Base-by-base conservation (phyloP, 169 alveolate species). In the Eimeria praecox region DNA sequence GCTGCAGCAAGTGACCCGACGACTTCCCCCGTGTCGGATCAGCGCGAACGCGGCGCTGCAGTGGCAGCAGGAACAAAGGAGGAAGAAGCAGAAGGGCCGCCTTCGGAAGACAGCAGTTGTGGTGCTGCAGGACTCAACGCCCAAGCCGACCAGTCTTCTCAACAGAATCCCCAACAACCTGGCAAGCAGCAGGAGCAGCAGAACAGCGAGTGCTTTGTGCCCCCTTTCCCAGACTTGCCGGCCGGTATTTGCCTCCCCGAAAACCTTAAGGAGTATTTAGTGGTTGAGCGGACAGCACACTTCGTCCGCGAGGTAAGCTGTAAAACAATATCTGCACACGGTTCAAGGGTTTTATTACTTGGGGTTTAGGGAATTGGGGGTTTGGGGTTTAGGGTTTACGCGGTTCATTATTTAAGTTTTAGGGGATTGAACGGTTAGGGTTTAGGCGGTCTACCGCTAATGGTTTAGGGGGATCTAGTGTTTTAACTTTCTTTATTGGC, bases 281-380 rank as follows among this genome's bases (percentile, higher is more conserved):
- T 93, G 92, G 73, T 93, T 93, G 96, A 93, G 49, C 69, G 89
- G 69, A 93, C 96, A 12, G 96, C 96, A 20, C 96, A 93, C 88
- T 93, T 93, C 62, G 96, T 93, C 35, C 87, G 96, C 2, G 88
- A 66, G 89, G 96, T 93, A 22, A 4, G 93, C 66, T 40, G 10
- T 71, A 64, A 33, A 66, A 10, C 42, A 66, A 66, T 5, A 10
- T 6, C 20, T n/a, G 8, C 20, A 22, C 12, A n/a, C n/a, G n/a
- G n/a, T n/a, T n/a, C n/a, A n/a, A n/a, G 18, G 66, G 66, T 18
- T 56, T 56, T 56, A 56, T 18, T 18, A 6, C 14, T 66, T 66
- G 33, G 78, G 46, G 78, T 66, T 33, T 66, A 66, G 42, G 27
- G 46, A 24, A 33, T 33, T 33, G 27, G 14, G 42, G 3, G 46